phyloP scores from a whole-genome alignment of 2,329 filamentous ascomycete genomes.

The Xylogone sp. region DNA sequence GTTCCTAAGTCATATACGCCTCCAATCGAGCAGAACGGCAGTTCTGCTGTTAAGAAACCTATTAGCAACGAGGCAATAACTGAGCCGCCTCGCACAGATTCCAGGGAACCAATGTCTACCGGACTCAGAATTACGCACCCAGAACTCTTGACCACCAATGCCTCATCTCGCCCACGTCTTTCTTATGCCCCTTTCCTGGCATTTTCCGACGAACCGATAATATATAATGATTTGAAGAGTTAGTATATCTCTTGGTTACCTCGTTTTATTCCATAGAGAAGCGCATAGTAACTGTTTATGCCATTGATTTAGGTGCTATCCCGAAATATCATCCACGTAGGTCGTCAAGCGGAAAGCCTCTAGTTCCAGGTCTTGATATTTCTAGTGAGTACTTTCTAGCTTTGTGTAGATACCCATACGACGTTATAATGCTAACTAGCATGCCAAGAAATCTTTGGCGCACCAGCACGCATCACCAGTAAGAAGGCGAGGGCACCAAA shows the following conservation, averaged over 20 bases:
- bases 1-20: neutral
- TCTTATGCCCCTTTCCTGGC: constrained; percentile 23
- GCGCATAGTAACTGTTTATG: neutral
- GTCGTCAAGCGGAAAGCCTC: constrained; percentile 24
- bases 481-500: constrained; percentile 11
- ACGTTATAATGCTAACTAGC: neutral
- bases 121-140: constrained; percentile 13
- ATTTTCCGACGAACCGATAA: constrained; percentile 17
- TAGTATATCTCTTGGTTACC: constrained; percentile 5
- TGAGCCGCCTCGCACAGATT: too few species aligned
- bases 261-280: neutral
- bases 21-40: neutral
- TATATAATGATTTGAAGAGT: constrained; percentile 26
- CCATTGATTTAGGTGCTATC: constrained; percentile 18
- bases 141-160: constrained; percentile 16
- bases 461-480: constrained; percentile 12
- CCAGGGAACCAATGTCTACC: neutral
- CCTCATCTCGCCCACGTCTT: constrained; percentile 18
- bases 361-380: constrained; percentile 23
- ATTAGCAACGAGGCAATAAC: too few species aligned
- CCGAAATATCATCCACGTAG: constrained; percentile 28
- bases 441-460: neutral
- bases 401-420: too few species aligned
- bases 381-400: constrained; percentile 21
- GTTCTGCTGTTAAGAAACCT: neutral